A percentile compares a stretch with the other conserved stretches of the same genome.
Evolutionary conservation across 768 basidiomycete species (phyloP).

Genomic region (Leucogyrophana mollusca): DNA sequence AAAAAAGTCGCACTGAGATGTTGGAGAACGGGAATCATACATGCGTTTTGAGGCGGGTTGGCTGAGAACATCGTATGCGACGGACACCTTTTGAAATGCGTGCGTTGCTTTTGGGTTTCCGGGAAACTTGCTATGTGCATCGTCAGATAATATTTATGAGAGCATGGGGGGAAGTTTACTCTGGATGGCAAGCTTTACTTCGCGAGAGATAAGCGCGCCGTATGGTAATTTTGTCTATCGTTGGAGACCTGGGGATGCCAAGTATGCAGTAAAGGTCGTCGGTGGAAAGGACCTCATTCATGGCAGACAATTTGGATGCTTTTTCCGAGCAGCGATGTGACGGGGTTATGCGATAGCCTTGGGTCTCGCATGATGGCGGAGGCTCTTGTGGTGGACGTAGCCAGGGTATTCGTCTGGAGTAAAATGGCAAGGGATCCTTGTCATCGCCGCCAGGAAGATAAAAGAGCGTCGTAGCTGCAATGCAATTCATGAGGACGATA

Average conservation of each 20-base stretch:
- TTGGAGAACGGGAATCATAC: slow-evolving; percentile 61
- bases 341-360: no score
- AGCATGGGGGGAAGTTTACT: slow-evolving; percentile 50
- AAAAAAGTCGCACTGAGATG: slow-evolving; percentile 52
- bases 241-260: slow-evolving; percentile 51
- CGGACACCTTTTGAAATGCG: slow-evolving; percentile 85
- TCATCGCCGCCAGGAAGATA: slow-evolving; percentile 60
- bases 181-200: slow-evolving; percentile 81
- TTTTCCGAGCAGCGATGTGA: not conserved
- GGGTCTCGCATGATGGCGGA: slow-evolving; percentile 11
- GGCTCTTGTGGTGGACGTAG: slow-evolving; percentile 16
- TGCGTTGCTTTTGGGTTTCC: slow-evolving; percentile 69
- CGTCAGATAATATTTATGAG: slow-evolving; percentile 7
- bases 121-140: slow-evolving; percentile 70
- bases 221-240: slow-evolving; percentile 60
- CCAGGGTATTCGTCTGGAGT: slow-evolving; percentile 28
- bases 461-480: slow-evolving; percentile 59
- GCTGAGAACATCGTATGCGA: slow-evolving; percentile 80
- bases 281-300: slow-evolving; percentile 50
- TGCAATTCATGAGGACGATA: slow-evolving; percentile 3
- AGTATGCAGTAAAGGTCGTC: slow-evolving; percentile 75
- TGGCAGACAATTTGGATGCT: slow-evolving; percentile 13
- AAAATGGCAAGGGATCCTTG: slow-evolving; percentile 32
- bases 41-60: slow-evolving; percentile 63
- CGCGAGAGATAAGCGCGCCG: slow-evolving; percentile 75